phyloP scores from a whole-genome alignment of 202 grass and related monocot species.

The Zizania palustris region DNA sequence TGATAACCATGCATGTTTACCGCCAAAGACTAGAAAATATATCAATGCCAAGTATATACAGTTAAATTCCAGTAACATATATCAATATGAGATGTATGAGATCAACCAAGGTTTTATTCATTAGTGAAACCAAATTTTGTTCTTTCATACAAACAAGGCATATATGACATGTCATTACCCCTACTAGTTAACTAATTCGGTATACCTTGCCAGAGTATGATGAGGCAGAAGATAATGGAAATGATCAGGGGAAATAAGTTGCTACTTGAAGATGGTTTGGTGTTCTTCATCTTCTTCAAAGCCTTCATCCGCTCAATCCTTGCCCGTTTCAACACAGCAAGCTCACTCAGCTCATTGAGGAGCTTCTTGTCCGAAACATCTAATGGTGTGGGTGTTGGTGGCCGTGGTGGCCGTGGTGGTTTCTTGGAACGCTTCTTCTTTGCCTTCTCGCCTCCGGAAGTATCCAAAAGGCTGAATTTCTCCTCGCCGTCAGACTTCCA shows the following conservation, averaged over 20 bases:
- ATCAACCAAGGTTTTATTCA: conserved; percentile 25
- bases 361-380: conserved; percentile 83
- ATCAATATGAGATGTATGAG: neutral
- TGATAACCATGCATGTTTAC: neutral
- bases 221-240: conserved; percentile 87
- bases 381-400: conserved; percentile 50
- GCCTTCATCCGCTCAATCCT: conserved; percentile 93
- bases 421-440: conserved; percentile 91
- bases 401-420: conserved; percentile 75
- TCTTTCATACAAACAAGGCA: neutral
- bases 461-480: conserved; percentile 47
- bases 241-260: conserved; percentile 73
- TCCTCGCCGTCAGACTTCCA: conserved; percentile 54
- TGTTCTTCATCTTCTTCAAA: conserved; percentile 88
- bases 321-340: conserved; percentile 72
- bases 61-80: neutral
- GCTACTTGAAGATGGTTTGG: conserved; percentile 54
- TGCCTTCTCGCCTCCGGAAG: conserved; percentile 52
- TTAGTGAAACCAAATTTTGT: neutral
- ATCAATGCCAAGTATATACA: conserved; percentile 5
- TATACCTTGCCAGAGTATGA: conserved; percentile 98
- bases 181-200: conserved; percentile 24
- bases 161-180: neutral
- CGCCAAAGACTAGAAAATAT: neutral
- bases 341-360: conserved; percentile 81